phyloP scores from a whole-genome alignment of 345 rosid genomes.

The sweet orange (Citrus sinensis) region DVS_A1.0 CM039168.1:27214001-27214500 shows the following conservation, averaged over 20 bases:
- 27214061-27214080: too few relatives aligned
- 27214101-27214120: neutral
- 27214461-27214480: slow-evolving; percentile 53
- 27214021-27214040: too few relatives aligned
- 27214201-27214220: slow-evolving; percentile 70
- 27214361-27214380: slow-evolving; percentile 60
- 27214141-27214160: slow-evolving; percentile 46
- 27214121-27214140: slow-evolving; percentile 43
- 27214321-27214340: neutral
- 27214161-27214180: slow-evolving; percentile 33
- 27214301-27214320: too few relatives aligned
- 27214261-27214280: too few relatives aligned
- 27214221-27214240: slow-evolving; percentile 46
- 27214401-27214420: slow-evolving; percentile 53
- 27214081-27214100: neutral
- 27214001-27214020: too few relatives aligned
- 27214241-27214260: neutral
- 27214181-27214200: slow-evolving; percentile 45
- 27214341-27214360: neutral
- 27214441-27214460: slow-evolving; percentile 58
- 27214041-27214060: too few relatives aligned
- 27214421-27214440: slow-evolving; percentile 71
- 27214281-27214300: too few relatives aligned
- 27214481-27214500: too few relatives aligned
- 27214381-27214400: slow-evolving; percentile 77